Evolutionary conservation across 352 stramenopile genomes (phyloP).

Genomic region (Globisporangium mamillatum): DNA sequence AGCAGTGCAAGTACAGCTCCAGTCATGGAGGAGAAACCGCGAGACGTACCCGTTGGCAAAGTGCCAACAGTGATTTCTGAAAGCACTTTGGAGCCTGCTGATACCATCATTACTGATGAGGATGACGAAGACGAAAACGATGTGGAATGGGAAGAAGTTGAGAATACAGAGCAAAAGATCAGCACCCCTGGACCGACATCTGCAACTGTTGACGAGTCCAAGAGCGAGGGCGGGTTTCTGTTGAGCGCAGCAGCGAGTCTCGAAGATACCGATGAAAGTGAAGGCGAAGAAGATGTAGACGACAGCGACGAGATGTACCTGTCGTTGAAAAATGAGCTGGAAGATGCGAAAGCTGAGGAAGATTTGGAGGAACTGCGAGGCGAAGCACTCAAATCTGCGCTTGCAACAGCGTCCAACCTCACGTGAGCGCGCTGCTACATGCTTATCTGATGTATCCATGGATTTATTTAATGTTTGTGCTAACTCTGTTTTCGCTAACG

Average conservation of each 20-base stretch:
- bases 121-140: conserved; percentile 32
- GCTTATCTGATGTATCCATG: not conserved
- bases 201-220: not conserved
- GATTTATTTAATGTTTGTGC: not conserved
- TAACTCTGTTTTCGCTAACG: not conserved
- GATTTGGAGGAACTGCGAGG: conserved; percentile 59
- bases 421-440: conserved; percentile 36
- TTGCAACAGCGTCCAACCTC: conserved; percentile 80
- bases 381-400: conserved; percentile 74
- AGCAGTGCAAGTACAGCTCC: not conserved
- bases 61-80: not conserved
- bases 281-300: conserved; percentile 17
- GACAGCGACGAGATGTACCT: conserved; percentile 44
- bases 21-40: conserved; percentile 3
- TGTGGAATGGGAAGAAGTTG: conserved; percentile 53
- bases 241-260: not conserved
- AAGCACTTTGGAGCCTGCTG: not conserved
- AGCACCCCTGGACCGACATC: not conserved
- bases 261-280: conserved; percentile 9
- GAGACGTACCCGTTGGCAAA: not conserved
- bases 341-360: conserved; percentile 66
- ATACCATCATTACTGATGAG: not conserved
- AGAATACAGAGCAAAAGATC: not conserved
- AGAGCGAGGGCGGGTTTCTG: not conserved
- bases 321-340: conserved; percentile 63